Evolutionary conservation across 495 filamentous ascomycete species (phyloP), one percentile per base, ranked within the genome.

Genomic region (Neurospora sp.): DNA sequence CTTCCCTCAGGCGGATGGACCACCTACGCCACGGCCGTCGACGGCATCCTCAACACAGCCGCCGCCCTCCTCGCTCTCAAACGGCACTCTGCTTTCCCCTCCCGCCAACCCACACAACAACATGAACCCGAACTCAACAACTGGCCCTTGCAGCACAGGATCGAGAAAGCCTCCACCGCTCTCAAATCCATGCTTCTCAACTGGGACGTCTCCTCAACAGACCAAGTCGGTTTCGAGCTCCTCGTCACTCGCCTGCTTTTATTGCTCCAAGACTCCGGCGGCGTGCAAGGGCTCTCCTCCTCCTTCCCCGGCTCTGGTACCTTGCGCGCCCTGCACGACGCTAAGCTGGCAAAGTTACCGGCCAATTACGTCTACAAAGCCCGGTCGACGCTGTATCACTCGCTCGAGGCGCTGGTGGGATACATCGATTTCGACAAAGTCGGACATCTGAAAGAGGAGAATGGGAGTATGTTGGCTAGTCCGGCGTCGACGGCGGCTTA

Each of bases 101-200:
- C n/a, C n/a, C n/a, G n/a, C n/a, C n/a, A n/a, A n/a, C n/a, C n/a
- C n/a, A n/a, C n/a, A n/a, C n/a, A n/a, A n/a, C n/a, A n/a, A n/a
- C n/a, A n/a, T n/a, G n/a, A n/a, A 12, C 54, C 0, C 1, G 23
- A 62, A 35, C 54, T 1, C 5, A 27, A 59, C 48, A 12, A 4
- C 27, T 66, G 54, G 54, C 54, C 54, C 54, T 0, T 66, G 0
- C 54, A 31, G 2, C 12, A 31, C 14, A 6, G 54, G 0, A 66
- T 66, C 0, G 0, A 0, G 0, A 0, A 31, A 16, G 54, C 27
- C 14, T 5, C 4, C 3, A 5, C 46, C 0, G 48, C 48, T 0
- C 54, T 66, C 6, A 1, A 66, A 18, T 35, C 23, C 23, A 66
- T 66, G 54, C 54, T 62, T 2, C 1, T 1, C 27, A 8, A 4